phyloP scores from a whole-genome alignment of 495 filamentous ascomycete species.

The Aspergillus bertholletiae region DNA sequence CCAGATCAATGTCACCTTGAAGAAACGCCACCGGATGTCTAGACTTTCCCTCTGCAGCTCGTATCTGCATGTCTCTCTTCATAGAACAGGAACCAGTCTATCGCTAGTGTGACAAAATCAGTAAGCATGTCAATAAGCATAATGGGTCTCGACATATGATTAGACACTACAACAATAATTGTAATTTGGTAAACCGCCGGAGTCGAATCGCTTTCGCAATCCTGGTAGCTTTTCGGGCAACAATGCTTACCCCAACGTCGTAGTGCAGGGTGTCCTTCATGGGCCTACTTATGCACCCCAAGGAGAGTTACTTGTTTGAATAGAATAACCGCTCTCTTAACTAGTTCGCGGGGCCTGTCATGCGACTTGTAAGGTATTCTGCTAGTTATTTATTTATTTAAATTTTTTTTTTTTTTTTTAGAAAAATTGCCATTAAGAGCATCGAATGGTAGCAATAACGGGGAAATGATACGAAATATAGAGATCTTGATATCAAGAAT shows the following conservation, averaged over 20 bases:
- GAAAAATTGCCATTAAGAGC: no score
- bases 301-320: neutral
- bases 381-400: no score
- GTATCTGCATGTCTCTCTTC: slow-evolving; percentile 1
- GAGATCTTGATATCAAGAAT: neutral
- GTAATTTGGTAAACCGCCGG: neutral
- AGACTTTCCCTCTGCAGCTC: neutral
- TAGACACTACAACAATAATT: neutral
- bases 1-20: neutral
- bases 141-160: neutral
- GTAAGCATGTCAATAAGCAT: neutral
- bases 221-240: neutral
- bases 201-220: neutral
- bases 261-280: neutral
- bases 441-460: no score
- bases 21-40: neutral
- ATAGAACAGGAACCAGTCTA: neutral
- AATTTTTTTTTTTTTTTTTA: no score
- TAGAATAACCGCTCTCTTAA: no score
- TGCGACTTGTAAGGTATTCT: no score
- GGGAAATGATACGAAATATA: no score
- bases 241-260: neutral
- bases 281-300: neutral
- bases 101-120: neutral
- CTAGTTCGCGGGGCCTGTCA: no score